These are phyloP conservation scores for Pythium rhizo-oryzae DNA, from an alignment of 352 stramenopile species.

Conservation along the genomic window DNA sequence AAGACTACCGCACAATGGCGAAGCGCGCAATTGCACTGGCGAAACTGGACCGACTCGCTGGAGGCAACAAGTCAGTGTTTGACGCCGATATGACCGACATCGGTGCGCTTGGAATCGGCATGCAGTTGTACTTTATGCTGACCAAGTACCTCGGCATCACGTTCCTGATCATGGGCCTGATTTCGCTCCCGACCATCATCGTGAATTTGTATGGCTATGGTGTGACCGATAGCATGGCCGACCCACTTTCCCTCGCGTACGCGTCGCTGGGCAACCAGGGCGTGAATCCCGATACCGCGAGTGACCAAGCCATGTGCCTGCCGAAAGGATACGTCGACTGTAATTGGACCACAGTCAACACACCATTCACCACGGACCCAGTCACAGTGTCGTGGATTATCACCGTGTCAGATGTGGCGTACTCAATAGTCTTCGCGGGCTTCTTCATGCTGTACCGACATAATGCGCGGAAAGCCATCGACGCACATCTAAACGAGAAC, in stretches of 20 bases:
- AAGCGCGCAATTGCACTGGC: constrained; percentile 44
- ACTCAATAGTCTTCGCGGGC: constrained; percentile 66
- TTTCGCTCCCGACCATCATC: constrained; percentile 60
- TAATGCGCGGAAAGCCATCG: constrained; percentile 47
- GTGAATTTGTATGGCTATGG: constrained; percentile 69
- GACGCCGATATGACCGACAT: constrained; percentile 71
- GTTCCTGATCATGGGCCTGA: constrained; percentile 73
- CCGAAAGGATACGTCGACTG: constrained; percentile 65
- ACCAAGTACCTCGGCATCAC: constrained; percentile 67
- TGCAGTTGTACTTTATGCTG: constrained; percentile 86
- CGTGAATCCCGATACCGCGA: constrained; percentile 54
- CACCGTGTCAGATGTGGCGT: constrained; percentile 56
- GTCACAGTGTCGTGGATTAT: constrained; percentile 71
- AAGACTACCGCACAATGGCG: constrained; percentile 56
- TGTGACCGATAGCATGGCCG: constrained; percentile 58
- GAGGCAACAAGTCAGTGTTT: constrained; percentile 61
- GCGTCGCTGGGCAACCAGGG: constrained; percentile 79
- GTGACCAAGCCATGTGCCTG: constrained; percentile 43
- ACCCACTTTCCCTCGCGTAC: constrained; percentile 70
- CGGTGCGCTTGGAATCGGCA: constrained; percentile 74
- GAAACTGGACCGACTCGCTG: constrained; percentile 54
- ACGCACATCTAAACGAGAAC: constrained; percentile 68
- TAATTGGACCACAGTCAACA: constrained; percentile 58
- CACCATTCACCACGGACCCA: constrained; percentile 61
- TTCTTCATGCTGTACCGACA: constrained; percentile 57